Evolutionary conservation across 2,329 filamentous ascomycete genomes (phyloP).

Genomic region (Ophiocordyceps camponoti-saundersi): DNA sequence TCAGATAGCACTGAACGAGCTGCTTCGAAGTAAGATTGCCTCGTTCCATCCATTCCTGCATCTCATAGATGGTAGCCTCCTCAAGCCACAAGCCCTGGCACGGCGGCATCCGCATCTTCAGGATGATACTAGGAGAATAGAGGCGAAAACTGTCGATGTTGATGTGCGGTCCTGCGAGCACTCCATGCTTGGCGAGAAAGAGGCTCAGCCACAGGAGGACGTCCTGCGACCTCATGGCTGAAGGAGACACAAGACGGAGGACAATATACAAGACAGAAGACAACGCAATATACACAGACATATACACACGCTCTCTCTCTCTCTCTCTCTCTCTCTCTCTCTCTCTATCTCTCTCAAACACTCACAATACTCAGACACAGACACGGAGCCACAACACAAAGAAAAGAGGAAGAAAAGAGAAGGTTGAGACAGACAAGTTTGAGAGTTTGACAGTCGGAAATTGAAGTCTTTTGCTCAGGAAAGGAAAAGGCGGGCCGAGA

Average conservation of each 20-base stretch:
- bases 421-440: too few relatives aligned
- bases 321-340: too few relatives aligned
- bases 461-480: not conserved
- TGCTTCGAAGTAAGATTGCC: constrained; percentile 39
- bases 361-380: too few relatives aligned
- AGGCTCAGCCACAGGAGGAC: not conserved
- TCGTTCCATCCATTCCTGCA: constrained; percentile 40
- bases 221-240: not conserved
- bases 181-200: not conserved
- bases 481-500: not conserved
- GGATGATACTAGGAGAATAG: not conserved
- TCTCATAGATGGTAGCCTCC: constrained; percentile 52
- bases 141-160: not conserved
- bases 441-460: not conserved
- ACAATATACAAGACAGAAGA: too few relatives aligned
- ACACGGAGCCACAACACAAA: too few relatives aligned
- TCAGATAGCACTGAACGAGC: constrained; percentile 44
- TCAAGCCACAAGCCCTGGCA: constrained; percentile 26
- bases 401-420: not conserved
- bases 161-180: not conserved
- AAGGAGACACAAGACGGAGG: too few relatives aligned
- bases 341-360: too few relatives aligned
- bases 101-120: not conserved
- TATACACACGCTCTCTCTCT: too few relatives aligned
- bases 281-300: too few relatives aligned